phyloP scores from a whole-genome alignment of 257 asterid genomes.

The Solanum sejunctum region DNA sequence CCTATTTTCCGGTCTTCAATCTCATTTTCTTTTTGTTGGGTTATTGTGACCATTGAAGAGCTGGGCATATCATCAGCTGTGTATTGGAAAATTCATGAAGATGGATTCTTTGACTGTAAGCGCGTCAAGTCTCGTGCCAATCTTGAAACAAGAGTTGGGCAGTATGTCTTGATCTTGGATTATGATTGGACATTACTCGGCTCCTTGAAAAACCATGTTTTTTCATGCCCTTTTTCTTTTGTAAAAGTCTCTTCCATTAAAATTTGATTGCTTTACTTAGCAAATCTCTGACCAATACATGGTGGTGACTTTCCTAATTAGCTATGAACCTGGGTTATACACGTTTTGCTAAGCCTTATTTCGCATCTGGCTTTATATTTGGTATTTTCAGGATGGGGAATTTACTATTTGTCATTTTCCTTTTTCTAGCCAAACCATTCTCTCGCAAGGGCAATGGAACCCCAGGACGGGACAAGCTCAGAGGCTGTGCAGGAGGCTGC shows the following conservation, averaged over 20 bases:
- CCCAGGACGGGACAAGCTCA: background rate
- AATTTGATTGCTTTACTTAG: background rate
- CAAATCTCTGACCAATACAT: background rate
- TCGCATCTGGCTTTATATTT: background rate
- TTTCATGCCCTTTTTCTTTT: background rate
- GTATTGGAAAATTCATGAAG: background rate
- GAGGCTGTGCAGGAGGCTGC: constrained; percentile 7
- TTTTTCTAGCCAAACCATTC: constrained; percentile 1
- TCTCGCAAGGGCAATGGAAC: background rate
- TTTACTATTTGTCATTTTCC: background rate
- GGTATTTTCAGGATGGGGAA: background rate
- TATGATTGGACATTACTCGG: background rate
- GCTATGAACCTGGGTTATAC: background rate
- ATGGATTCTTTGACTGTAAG: background rate
- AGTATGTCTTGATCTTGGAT: background rate
- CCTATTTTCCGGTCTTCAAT: background rate
- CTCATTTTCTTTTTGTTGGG: constrained; percentile 1
- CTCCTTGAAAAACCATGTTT: background rate
- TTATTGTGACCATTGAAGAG: constrained; percentile 1
- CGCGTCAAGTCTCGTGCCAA: background rate
- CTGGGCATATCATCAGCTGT: background rate
- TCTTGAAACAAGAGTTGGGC: constrained; percentile 1
- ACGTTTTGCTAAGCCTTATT: background rate
- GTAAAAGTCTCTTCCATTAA: background rate
- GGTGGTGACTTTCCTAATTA: background rate